Evolutionary conservation across 352 stramenopile species (phyloP), one percentile per base, ranked within the genome.

Genomic region (Phytophthora citrophthora): DNA sequence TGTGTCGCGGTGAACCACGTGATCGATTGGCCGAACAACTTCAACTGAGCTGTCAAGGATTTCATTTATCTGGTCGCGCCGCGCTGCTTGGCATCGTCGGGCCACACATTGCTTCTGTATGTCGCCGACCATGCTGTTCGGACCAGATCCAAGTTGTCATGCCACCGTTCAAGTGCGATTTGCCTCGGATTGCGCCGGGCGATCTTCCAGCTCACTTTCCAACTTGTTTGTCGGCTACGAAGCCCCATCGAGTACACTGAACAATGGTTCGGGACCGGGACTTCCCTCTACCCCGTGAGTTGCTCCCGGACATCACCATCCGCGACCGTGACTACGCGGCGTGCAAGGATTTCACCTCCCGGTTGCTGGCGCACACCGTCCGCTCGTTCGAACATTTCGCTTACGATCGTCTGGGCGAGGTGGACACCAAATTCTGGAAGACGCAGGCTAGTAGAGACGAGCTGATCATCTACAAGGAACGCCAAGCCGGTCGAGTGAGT

Each of bases 361-460:
- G 65, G 13, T 50, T 84, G 49, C 29, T 84, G 38, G 45, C 58
- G n/a, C 72, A 84, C 51, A 79, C 72, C 4, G 47, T 84, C 10
- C 55, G 49, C 26, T 64, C 79, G 38, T 84, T 70, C 40, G 75
- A 84, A 32, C 51, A 70, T 24, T 76, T 81, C 9, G 62, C 57
- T 9, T 61, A 54, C 16, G 56, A 73, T 12, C 61, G 70, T 48
- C 46, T 60, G 2, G 69, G 66, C 29, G 56, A 67, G 24, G 70
- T 84, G 10, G 61, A 77, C 53, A 39, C 49, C 9, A 65, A 52
- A 49, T 67, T 70, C 40, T 84, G 75, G 75, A 84, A 81, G 47
- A 52, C 60, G n/a, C 58, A 81, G 51, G 64, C 70, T 29, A 51
- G 43, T 7, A 54, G 69, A 3, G 72, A 67, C 32, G 59, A 77